Evolutionary conservation across 2,329 filamentous ascomycete species (phyloP).

Genomic region (Arachnomyces sp.): DNA sequence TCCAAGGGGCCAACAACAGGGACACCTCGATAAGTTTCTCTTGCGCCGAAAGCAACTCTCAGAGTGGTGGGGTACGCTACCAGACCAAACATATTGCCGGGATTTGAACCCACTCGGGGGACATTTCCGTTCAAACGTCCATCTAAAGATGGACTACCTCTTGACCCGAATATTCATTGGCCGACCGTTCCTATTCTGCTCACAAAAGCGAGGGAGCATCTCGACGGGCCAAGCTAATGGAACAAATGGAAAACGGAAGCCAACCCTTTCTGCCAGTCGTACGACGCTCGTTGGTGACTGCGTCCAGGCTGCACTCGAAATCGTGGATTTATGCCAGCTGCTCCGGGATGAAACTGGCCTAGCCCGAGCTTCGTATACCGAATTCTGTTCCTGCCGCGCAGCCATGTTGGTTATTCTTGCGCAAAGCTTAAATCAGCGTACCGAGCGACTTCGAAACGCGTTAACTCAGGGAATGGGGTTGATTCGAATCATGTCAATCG

Average conservation of each 20-base stretch:
- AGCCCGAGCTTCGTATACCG: slow-evolving; percentile 48
- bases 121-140: slow-evolving; percentile 42
- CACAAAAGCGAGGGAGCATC: slow-evolving; percentile 16
- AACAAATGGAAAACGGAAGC: slow-evolving; percentile 16
- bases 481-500: slow-evolving; percentile 47
- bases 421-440: slow-evolving; percentile 32
- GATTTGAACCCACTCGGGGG: slow-evolving; percentile 35
- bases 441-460: slow-evolving; percentile 36
- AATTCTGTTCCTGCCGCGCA: slow-evolving; percentile 49
- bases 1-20: slow-evolving; percentile 31
- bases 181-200: slow-evolving; percentile 43
- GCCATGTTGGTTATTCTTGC: slow-evolving; percentile 43
- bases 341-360: slow-evolving; percentile 46
- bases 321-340: slow-evolving; percentile 43
- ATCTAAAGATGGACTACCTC: slow-evolving; percentile 47
- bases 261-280: slow-evolving; percentile 24
- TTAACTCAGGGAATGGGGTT: slow-evolving; percentile 43
- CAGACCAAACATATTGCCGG: slow-evolving; percentile 30
- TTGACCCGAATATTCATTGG: slow-evolving; percentile 47
- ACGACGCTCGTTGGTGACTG: slow-evolving; percentile 43
- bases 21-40: slow-evolving; percentile 33
- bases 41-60: slow-evolving; percentile 30
- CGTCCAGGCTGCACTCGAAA: slow-evolving; percentile 44
- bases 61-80: slow-evolving; percentile 36
- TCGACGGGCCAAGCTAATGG: slow-evolving; percentile 22